phyloP scores from a whole-genome alignment of 306 rosid species.

The Rubus parviflorus region DNA sequence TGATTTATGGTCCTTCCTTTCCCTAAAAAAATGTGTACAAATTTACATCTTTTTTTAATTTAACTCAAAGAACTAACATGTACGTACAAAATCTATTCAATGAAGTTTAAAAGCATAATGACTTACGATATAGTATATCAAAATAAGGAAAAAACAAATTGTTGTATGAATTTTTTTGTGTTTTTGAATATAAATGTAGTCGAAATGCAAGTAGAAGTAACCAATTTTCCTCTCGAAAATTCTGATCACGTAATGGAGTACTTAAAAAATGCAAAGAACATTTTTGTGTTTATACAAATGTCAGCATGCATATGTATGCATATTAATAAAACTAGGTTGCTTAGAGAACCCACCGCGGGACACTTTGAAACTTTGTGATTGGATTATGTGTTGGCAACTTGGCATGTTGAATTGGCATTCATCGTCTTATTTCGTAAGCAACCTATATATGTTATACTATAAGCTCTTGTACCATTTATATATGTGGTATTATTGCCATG shows the following conservation, averaged over 20 bases:
- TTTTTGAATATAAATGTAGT: too few relatives aligned
- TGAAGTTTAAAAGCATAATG: too few relatives aligned
- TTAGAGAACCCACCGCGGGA: slow-evolving; percentile 7
- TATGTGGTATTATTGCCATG: slow-evolving; percentile 9
- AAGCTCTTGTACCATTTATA: not conserved
- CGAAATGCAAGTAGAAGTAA: too few relatives aligned
- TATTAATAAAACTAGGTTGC: not conserved
- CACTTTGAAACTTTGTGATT: slow-evolving; percentile 16
- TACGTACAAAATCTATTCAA: not conserved
- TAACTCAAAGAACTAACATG: not conserved
- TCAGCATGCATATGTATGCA: not conserved
- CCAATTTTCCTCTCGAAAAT: too few relatives aligned
- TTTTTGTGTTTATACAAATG: not conserved
- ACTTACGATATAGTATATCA: too few relatives aligned
- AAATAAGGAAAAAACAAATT: too few relatives aligned
- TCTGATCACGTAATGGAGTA: too few relatives aligned
- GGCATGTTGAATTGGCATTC: slow-evolving; percentile 13
- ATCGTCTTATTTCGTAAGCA: slow-evolving; percentile 9
- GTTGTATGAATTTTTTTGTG: too few relatives aligned
- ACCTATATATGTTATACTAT: not conserved
- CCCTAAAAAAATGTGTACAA: not conserved
- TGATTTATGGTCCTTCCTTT: slow-evolving; percentile 18
- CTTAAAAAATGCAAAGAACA: not conserved
- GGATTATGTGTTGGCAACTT: slow-evolving; percentile 10
- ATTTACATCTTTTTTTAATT: not conserved